Evolutionary conservation across 2,329 filamentous ascomycete genomes (phyloP).

Genomic region (Metarhizium anisopliae): DNA sequence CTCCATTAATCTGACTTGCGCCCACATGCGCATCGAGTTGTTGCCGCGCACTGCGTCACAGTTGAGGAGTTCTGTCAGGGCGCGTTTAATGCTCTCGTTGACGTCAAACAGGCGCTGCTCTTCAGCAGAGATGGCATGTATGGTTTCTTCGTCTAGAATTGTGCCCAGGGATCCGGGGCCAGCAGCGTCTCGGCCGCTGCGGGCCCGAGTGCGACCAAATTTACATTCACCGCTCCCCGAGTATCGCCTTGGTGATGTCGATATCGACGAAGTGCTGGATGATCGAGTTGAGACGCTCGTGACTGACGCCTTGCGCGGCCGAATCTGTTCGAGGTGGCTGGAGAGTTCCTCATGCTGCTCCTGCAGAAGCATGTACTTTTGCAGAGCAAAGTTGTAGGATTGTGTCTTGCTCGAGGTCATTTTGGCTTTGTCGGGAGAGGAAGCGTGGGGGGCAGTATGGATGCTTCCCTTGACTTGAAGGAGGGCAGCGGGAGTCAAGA

Average conservation of each 20-base stretch:
- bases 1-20: conserved; percentile 50
- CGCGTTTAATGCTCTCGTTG: conserved; percentile 53
- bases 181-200: conserved; percentile 23
- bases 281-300: conserved; percentile 29
- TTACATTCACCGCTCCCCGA: conserved; percentile 23
- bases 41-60: conserved; percentile 45
- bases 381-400: conserved; percentile 38
- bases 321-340: conserved; percentile 42
- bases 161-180: conserved; percentile 24
- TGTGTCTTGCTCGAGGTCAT: conserved; percentile 20
- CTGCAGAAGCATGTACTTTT: conserved; percentile 45
- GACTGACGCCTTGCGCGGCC: conserved; percentile 25
- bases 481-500: not conserved
- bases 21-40: conserved; percentile 44
- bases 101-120: conserved; percentile 46
- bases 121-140: conserved; percentile 40
- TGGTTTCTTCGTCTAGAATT: conserved; percentile 37
- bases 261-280: conserved; percentile 50
- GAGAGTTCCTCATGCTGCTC: conserved; percentile 45
- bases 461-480: not conserved
- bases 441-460: not conserved
- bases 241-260: conserved; percentile 39
- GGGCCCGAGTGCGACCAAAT: conserved; percentile 17
- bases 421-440: conserved; percentile 8
- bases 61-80: conserved; percentile 53